Conservation (phyloP, 306 rosid species). For the Cucurbita pepo region DNA sequence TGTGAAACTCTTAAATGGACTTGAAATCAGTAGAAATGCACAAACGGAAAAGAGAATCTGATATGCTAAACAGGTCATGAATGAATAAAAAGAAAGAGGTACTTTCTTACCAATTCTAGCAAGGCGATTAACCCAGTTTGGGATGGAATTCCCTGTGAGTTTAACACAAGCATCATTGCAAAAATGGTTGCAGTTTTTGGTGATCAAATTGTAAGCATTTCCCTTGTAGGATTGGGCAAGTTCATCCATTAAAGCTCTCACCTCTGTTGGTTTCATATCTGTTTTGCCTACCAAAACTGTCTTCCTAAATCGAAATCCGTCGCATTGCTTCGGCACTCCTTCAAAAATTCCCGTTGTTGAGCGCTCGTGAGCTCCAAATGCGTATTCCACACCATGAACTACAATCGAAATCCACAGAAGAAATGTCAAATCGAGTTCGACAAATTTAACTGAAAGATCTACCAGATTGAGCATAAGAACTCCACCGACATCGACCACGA, state of each 20-base stretch:
- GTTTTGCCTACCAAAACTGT: slow-evolving; percentile 70
- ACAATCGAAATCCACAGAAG: slow-evolving; percentile 2
- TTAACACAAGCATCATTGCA: slow-evolving; percentile 65
- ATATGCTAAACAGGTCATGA: neutral
- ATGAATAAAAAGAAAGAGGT: too few relatives aligned
- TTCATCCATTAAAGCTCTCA: slow-evolving; percentile 49
- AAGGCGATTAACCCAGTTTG: slow-evolving; percentile 91
- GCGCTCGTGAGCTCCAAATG: slow-evolving; percentile 81
- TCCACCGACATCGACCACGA: neutral
- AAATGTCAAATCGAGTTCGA: neutral
- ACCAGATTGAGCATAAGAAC: neutral
- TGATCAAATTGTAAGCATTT: slow-evolving; percentile 71
- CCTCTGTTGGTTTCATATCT: slow-evolving; percentile 31
- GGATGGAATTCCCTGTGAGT: slow-evolving; percentile 71
- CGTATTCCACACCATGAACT: slow-evolving; percentile 76
- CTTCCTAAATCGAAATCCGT: slow-evolving; percentile 72
- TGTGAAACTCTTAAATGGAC: neutral
- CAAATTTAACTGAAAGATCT: neutral
- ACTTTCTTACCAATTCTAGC: slow-evolving; percentile 76
- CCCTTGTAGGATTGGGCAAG: slow-evolving; percentile 58
- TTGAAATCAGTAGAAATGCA: neutral
- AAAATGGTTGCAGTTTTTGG: slow-evolving; percentile 88
- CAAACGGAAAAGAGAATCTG: neutral
- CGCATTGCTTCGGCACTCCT: slow-evolving; percentile 71
- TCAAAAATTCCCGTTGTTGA: slow-evolving; percentile 76